Percentiles rank a stretch among this genome's conserved stretches.
phyloP scores from a whole-genome alignment of 371 early-diverging fungal genomes.

The Haplosporangium sp. region DNA sequence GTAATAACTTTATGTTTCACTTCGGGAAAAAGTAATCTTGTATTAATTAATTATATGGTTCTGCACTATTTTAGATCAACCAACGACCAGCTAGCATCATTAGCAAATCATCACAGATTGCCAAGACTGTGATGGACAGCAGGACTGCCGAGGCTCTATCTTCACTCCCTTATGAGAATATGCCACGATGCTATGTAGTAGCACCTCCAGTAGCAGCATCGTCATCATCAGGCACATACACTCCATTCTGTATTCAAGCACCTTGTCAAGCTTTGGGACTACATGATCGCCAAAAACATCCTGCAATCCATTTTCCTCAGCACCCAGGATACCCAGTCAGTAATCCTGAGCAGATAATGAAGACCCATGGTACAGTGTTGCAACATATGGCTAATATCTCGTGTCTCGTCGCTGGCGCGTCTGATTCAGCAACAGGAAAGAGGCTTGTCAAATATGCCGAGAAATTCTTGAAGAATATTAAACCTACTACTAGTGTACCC shows the following conservation, averaged over 20 bases:
- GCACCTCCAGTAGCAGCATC: constrained; percentile 21
- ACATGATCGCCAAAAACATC: constrained; percentile 17
- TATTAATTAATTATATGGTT: neutral
- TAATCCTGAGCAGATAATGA: constrained; percentile 36
- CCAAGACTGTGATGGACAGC: constrained; percentile 24
- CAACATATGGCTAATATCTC: constrained; percentile 41
- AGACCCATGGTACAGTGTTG: constrained; percentile 39
- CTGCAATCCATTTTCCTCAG: constrained; percentile 32
- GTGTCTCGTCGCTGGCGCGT: constrained; percentile 29
- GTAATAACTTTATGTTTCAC: neutral
- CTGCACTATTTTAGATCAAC: neutral
- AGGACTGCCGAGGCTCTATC: constrained; percentile 40
- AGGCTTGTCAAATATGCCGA: constrained; percentile 30
- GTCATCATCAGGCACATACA: constrained; percentile 13
- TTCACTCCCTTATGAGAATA: constrained; percentile 36
- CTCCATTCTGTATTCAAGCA: constrained; percentile 42
- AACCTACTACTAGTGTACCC: constrained; percentile 25
- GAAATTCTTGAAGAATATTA: constrained; percentile 30
- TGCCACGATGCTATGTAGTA: constrained; percentile 36
- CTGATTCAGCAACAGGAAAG: constrained; percentile 17
- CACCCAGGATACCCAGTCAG: constrained; percentile 36
- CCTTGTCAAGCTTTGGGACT: constrained; percentile 41
- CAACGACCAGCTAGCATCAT: constrained; percentile 18
- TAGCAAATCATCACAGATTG: constrained; percentile 3
- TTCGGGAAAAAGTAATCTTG: too few relatives aligned